phyloP scores from a whole-genome alignment of 768 basidiomycete genomes.

The Mycena venus region DNA sequence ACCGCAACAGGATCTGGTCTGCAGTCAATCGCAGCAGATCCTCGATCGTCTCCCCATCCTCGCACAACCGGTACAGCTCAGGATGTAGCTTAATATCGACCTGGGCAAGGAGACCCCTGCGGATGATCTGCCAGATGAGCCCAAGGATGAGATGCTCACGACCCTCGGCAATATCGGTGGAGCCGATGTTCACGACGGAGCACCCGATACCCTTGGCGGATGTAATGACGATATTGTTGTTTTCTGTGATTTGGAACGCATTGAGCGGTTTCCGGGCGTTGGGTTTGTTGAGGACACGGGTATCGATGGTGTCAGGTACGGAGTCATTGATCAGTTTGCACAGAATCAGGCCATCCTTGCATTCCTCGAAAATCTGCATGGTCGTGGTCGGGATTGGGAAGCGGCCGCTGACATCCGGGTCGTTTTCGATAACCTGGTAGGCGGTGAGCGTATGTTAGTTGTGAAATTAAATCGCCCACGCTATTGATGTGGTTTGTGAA shows the following conservation, averaged over 20 bases:
- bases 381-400: constrained; percentile 95
- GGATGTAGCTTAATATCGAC: constrained; percentile 99
- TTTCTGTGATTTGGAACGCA: constrained; percentile 99
- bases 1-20: constrained; percentile 96
- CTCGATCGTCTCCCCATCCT: constrained; percentile 97
- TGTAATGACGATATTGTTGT: constrained; percentile 99
- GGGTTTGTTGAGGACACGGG: constrained; percentile 96
- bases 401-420: constrained; percentile 84
- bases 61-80: constrained; percentile 94
- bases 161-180: constrained; percentile 92
- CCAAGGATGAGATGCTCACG: constrained; percentile 97
- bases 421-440: constrained; percentile 88
- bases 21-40: constrained; percentile 94
- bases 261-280: constrained; percentile 86
- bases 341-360: constrained; percentile 94
- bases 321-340: constrained; percentile 99
- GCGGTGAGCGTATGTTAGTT: background rate
- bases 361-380: constrained; percentile 99
- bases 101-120: constrained; percentile 91
- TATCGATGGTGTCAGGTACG: constrained; percentile 99
- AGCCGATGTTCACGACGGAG: constrained; percentile 98
- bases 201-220: constrained; percentile 99
- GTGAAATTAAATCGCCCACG: constrained; percentile 60
- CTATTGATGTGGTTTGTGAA: constrained; percentile 99
- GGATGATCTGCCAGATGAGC: constrained; percentile 98